phyloP scores from a whole-genome alignment of 805 yeast species.

The Metschnikowia drakensbergensis region DNA sequence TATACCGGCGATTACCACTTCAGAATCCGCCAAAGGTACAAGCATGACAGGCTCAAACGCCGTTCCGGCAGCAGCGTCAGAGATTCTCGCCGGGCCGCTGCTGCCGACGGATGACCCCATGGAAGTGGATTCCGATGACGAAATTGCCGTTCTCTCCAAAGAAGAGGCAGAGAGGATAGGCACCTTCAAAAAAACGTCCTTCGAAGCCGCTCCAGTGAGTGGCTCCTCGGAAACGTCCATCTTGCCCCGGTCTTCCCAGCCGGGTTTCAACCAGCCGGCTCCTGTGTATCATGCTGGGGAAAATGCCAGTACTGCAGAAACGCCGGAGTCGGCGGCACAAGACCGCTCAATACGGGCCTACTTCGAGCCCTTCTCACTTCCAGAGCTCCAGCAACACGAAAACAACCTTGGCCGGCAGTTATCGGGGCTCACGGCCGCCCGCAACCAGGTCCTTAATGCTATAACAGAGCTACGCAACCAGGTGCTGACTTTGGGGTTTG shows the following conservation, averaged over 20 bases:
- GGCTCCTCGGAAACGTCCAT: neutral
- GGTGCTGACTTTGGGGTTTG: conserved; percentile 7
- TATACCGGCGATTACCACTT: too few relatives aligned
- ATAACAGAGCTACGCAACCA: conserved; percentile 4
- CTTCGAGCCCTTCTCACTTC: conserved; percentile 9
- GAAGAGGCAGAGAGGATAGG: conserved; percentile 27
- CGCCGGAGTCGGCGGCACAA: neutral
- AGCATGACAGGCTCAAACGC: neutral
- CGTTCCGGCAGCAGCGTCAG: neutral
- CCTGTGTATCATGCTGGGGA: conserved; percentile 27
- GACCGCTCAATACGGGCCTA: conserved; percentile 8
- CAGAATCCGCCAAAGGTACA: too few relatives aligned
- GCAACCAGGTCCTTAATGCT: conserved; percentile 3
- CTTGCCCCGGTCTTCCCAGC: neutral
- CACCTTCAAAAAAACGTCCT: conserved; percentile 25
- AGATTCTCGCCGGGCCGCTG: neutral
- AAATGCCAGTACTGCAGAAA: neutral
- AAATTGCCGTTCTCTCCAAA: conserved; percentile 26
- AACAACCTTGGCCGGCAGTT: conserved; percentile 9
- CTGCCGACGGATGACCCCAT: neutral
- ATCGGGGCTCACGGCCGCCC: conserved; percentile 3
- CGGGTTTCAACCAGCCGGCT: conserved; percentile 24
- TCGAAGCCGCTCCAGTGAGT: conserved; percentile 4
- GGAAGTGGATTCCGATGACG: conserved; percentile 20
- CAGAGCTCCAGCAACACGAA: conserved; percentile 11